These are phyloP conservation scores for Didymellaceae sp. DNA, from an alignment of 2,329 filamentous ascomycete species.

Conservation along the genomic window DNA sequence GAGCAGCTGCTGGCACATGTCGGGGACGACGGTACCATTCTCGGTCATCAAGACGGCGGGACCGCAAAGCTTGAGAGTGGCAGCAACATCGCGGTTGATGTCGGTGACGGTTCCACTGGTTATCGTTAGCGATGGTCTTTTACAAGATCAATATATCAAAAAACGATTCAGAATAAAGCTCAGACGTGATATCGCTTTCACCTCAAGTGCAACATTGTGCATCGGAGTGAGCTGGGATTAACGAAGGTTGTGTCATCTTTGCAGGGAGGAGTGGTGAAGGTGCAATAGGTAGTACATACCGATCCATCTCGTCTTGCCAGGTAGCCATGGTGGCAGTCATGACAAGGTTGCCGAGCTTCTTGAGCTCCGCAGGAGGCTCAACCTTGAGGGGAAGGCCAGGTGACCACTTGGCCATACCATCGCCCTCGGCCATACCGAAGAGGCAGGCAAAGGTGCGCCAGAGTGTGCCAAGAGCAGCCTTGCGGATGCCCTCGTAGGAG, in stretches of 20 bases:
- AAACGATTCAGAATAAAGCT: slow-evolving; percentile 48
- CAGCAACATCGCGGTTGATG: slow-evolving; percentile 91
- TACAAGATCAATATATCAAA: slow-evolving; percentile 15
- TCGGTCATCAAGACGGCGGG: slow-evolving; percentile 80
- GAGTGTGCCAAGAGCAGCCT: slow-evolving; percentile 86
- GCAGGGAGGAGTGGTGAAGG: slow-evolving; percentile 20
- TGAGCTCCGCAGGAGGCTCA: slow-evolving; percentile 77
- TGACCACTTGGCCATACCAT: slow-evolving; percentile 81
- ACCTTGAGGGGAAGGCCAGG: slow-evolving; percentile 84
- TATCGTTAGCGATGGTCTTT: slow-evolving; percentile 26
- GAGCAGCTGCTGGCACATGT: slow-evolving; percentile 76
- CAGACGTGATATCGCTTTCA: slow-evolving; percentile 75
- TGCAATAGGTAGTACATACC: slow-evolving; percentile 68
- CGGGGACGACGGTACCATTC: slow-evolving; percentile 69
- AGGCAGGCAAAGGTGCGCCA: slow-evolving; percentile 94
- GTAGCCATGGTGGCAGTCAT: slow-evolving; percentile 82
- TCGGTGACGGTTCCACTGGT: slow-evolving; percentile 85
- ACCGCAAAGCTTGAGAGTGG: slow-evolving; percentile 88
- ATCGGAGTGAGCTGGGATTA: slow-evolving; percentile 99
- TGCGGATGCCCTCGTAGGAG: slow-evolving; percentile 90
- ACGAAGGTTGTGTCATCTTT: slow-evolving; percentile 83
- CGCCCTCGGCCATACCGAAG: slow-evolving; percentile 84
- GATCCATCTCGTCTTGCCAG: slow-evolving; percentile 90
- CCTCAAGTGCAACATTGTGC: slow-evolving; percentile 81
- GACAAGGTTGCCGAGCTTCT: slow-evolving; percentile 85